These are phyloP conservation scores for Solanum corneliomulleri DNA, from an alignment of 257 asterid species.

Conservation along the genomic window DNA sequence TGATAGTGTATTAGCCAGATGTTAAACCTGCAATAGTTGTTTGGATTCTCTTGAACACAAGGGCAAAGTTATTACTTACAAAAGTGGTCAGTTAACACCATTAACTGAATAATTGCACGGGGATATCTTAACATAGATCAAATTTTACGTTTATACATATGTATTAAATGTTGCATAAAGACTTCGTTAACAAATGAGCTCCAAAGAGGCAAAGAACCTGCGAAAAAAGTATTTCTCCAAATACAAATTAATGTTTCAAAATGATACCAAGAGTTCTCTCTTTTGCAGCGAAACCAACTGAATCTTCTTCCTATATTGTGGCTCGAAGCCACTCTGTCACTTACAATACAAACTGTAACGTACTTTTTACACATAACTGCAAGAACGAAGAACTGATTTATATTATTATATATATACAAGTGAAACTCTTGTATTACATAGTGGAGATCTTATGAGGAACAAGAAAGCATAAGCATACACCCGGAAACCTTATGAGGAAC, in stretches of 20 bases:
- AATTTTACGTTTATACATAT: not conserved
- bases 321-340: not conserved
- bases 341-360: not conserved
- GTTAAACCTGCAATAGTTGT: not conserved
- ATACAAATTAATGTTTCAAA: not conserved
- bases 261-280: not conserved
- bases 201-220: not conserved
- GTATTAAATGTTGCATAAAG: not conserved
- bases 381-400: not conserved
- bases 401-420: not conserved
- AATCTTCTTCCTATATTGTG: not conserved
- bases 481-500: slow-evolving; percentile 63
- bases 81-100: not conserved
- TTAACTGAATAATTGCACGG: too few relatives aligned
- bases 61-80: not conserved
- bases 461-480: slow-evolving; percentile 89
- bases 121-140: not conserved
- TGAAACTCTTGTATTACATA: not conserved
- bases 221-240: not conserved
- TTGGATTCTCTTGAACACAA: not conserved
- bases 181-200: not conserved
- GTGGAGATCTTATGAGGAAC: slow-evolving; percentile 57
- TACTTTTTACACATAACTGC: not conserved
- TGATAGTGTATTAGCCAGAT: not conserved
- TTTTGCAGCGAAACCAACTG: not conserved